A percentile compares a stretch with the other conserved stretches of the same genome.
Evolutionary conservation across 2,329 filamentous ascomycete genomes (phyloP).

Genomic region (Epichloe glyceriae): DNA sequence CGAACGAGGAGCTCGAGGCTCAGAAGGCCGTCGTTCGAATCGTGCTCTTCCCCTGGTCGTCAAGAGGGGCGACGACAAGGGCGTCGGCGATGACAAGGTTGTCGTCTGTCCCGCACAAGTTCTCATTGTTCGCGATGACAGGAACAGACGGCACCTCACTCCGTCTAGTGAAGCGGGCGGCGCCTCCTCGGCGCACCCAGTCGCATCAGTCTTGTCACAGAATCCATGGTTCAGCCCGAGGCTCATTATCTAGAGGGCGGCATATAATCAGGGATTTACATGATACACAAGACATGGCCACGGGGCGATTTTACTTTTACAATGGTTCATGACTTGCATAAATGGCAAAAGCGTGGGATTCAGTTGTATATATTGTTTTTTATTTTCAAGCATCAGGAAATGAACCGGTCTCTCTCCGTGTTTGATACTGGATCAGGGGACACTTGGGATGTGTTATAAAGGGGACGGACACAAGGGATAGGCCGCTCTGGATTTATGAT

Average conservation of each 20-base stretch:
- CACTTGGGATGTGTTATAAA: not conserved
- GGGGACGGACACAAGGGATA: not conserved
- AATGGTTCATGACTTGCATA: not conserved
- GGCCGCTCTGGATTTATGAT: not conserved
- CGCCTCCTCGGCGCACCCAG: slow-evolving; percentile 27
- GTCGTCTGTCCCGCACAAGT: slow-evolving; percentile 94
- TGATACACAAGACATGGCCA: not conserved
- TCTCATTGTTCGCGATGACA: slow-evolving; percentile 50
- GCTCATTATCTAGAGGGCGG: slow-evolving; percentile 20
- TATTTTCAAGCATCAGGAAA: not conserved
- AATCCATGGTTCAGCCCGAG: slow-evolving; percentile 20
- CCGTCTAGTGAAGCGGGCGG: slow-evolving; percentile 41
- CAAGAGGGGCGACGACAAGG: slow-evolving; percentile 83
- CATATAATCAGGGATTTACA: slow-evolving; percentile 14
- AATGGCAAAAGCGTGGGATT: not conserved
- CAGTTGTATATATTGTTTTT: not conserved
- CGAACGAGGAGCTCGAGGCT: slow-evolving; percentile 70
- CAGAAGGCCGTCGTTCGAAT: slow-evolving; percentile 70
- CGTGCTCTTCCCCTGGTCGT: slow-evolving; percentile 90
- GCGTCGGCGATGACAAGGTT: slow-evolving; percentile 82
- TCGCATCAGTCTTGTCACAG: slow-evolving; percentile 24
- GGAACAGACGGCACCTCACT: slow-evolving; percentile 25
- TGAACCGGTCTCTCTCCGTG: not conserved
- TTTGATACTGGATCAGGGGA: not conserved
- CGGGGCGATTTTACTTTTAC: not conserved